Evolutionary conservation across 2,329 filamentous ascomycete species (phyloP).

Genomic region (Aspergillus chevalieri): DNA sequence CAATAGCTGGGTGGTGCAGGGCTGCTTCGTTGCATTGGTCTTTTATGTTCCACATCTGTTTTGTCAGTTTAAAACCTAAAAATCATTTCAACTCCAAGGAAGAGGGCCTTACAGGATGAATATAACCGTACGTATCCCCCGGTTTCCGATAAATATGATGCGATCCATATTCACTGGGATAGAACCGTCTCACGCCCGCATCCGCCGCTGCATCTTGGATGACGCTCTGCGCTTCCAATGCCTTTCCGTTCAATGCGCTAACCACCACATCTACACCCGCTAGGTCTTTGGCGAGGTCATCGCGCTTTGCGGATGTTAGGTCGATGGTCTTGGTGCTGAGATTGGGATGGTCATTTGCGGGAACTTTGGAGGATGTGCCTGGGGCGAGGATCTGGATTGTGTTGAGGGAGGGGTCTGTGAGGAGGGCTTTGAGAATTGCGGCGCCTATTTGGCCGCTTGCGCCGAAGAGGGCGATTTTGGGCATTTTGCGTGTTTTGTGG

Average conservation of each 20-base stretch:
- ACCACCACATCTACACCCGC: conserved; percentile 18
- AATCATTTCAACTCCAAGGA: background rate
- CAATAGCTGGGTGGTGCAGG: conserved; percentile 16
- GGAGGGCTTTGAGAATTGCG: conserved; percentile 5
- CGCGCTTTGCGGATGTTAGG: conserved; percentile 2
- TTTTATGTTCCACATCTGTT: conserved; percentile 11
- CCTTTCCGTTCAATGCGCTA: conserved; percentile 18
- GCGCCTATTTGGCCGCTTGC: conserved; percentile 9
- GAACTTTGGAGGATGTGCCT: background rate
- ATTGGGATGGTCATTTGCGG: background rate
- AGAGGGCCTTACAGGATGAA: conserved; percentile 14
- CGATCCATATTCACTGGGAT: conserved; percentile 21
- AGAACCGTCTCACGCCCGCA: conserved; percentile 22
- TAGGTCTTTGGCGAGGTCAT: conserved; percentile 9
- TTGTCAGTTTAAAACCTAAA: background rate
- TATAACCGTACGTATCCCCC: conserved; percentile 11
- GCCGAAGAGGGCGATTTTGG: conserved; percentile 6
- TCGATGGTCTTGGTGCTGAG: conserved; percentile 7
- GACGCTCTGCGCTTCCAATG: conserved; percentile 10
- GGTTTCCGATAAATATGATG: conserved; percentile 18
- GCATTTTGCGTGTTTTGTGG: background rate
- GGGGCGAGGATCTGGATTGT: background rate
- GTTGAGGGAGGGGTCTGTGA: background rate
- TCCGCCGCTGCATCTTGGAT: conserved; percentile 21
- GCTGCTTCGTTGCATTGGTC: conserved; percentile 10